A percentile compares a stretch with the other conserved stretches of the same genome.
These are phyloP conservation scores for Cystoisospora suis DNA, from an alignment of 169 alveolate genomes.

Conservation along the genomic window DNA sequence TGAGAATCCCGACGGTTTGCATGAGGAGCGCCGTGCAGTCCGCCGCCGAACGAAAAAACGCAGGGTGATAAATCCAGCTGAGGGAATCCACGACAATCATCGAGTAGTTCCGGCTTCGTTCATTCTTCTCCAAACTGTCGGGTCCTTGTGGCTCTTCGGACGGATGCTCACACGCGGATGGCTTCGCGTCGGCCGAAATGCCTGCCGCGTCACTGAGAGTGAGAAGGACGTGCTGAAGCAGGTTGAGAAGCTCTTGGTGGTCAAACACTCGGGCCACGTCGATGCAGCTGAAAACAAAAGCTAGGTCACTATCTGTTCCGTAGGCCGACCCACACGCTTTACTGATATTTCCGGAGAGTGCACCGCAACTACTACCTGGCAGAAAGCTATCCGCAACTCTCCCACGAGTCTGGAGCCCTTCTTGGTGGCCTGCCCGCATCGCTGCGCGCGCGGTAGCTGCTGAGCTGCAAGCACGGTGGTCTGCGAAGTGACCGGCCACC, in stretches of 20 bases:
- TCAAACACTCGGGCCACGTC: not conserved
- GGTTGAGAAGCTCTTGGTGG: constrained; percentile 12
- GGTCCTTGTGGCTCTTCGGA: not conserved
- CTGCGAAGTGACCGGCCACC: not conserved
- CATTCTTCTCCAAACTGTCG: not conserved
- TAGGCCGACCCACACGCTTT: no score
- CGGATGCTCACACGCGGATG: not conserved
- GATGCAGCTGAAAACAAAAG: no score
- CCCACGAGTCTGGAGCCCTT: no score
- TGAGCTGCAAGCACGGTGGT: not conserved
- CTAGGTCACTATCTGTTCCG: no score
- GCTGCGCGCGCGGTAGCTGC: not conserved
- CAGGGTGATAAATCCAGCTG: constrained; percentile 25
- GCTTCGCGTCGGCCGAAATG: not conserved
- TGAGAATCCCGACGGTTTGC: not conserved
- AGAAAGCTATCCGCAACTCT: no score
- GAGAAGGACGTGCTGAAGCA: not conserved
- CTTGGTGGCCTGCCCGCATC: not conserved
- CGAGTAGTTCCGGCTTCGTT: not conserved
- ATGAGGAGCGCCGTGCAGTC: constrained; percentile 10
- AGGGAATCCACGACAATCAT: not conserved
- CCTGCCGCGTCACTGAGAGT: not conserved
- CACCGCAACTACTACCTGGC: no score
- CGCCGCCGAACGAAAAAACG: constrained; percentile 12
- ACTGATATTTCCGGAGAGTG: no score